phyloP scores from a whole-genome alignment of 2,329 filamentous ascomycete species.

The Cordyceps fumosorosea region DNA sequence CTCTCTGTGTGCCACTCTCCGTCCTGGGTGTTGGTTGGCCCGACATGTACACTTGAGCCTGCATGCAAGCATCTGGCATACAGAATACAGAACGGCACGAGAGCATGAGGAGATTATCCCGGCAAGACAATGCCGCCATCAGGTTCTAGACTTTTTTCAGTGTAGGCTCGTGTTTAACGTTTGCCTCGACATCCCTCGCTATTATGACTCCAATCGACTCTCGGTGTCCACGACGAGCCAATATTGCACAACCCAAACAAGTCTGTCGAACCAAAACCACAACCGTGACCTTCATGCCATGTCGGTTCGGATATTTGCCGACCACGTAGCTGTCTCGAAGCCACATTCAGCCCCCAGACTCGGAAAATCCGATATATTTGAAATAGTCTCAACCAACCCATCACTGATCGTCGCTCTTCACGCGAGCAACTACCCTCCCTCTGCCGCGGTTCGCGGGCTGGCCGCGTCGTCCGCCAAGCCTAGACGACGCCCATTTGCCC shows the following conservation, averaged over 20 bases:
- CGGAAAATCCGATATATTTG: background rate
- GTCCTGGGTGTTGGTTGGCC: background rate
- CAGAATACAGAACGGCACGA: no score
- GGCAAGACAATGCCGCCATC: background rate
- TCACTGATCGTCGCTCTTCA: background rate
- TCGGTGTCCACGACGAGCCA: background rate
- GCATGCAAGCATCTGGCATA: background rate
- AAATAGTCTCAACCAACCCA: background rate
- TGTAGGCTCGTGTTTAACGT: background rate
- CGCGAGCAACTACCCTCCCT: background rate
- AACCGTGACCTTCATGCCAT: background rate
- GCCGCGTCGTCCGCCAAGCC: background rate
- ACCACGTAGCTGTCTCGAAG: background rate
- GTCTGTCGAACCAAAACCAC: background rate
- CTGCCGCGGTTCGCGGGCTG: background rate
- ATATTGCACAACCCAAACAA: background rate
- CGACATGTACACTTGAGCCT: background rate
- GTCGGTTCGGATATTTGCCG: background rate
- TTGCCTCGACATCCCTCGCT: background rate
- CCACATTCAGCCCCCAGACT: background rate
- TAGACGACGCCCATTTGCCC: background rate
- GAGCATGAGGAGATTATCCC: background rate
- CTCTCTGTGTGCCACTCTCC: background rate
- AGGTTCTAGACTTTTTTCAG: background rate
- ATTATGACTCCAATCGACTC: background rate